Conservation (phyloP, 805 yeast genomes). For the Saturnispora saitoi region DNA sequence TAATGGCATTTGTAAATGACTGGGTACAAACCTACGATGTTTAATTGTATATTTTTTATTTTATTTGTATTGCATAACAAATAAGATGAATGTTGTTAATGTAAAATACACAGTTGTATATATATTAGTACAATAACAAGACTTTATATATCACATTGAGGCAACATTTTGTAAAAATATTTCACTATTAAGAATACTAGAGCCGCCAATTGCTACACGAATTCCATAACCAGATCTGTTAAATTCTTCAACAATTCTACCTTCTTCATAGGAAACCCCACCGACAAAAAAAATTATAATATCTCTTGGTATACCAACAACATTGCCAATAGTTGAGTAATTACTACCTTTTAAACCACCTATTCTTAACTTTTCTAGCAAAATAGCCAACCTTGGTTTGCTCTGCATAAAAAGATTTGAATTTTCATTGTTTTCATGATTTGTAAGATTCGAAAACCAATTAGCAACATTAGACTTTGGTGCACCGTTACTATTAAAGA, state of each 20-base stretch:
- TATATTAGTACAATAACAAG: no score
- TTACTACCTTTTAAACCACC: slow-evolving; percentile 14
- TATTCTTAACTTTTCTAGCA: slow-evolving; percentile 35
- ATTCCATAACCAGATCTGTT: slow-evolving; percentile 48
- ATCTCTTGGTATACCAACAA: slow-evolving; percentile 40
- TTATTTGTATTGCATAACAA: slow-evolving; percentile 1
- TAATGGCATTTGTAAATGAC: slow-evolving; percentile 57
- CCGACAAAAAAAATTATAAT: slow-evolving; percentile 71
- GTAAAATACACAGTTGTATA: no score
- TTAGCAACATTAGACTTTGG: slow-evolving; percentile 19
- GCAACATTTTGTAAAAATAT: slow-evolving; percentile 28
- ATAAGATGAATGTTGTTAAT: no score
- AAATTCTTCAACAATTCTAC: slow-evolving; percentile 69
- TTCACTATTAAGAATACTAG: slow-evolving; percentile 43
- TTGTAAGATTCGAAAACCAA: slow-evolving; percentile 28
- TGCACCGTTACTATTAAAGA: slow-evolving; percentile 20
- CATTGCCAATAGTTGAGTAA: slow-evolving; percentile 18
- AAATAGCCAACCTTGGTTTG: slow-evolving; percentile 56
- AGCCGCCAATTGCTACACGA: slow-evolving; percentile 76
- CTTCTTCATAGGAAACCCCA: slow-evolving; percentile 90
- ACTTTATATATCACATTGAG: slow-evolving; percentile 4
- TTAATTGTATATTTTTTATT: slow-evolving; percentile 20
- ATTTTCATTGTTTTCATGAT: slow-evolving; percentile 30
- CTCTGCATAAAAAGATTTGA: slow-evolving; percentile 89
- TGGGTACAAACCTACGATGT: slow-evolving; percentile 71